Conservation (phyloP, 805 yeast genomes). For the Naumovozyma dairenensis region DNA sequence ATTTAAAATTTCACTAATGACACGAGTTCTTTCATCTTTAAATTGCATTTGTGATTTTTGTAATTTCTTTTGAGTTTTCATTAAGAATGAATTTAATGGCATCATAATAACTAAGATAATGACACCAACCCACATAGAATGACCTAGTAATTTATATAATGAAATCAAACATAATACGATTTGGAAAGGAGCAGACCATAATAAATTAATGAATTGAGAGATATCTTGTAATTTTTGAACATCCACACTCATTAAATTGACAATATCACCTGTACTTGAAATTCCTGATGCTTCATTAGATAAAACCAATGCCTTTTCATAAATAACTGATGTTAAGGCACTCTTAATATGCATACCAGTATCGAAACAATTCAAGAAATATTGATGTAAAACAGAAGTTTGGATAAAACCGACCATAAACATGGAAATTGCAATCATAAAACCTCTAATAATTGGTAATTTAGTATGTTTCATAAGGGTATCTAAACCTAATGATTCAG, state of each 20-base stretch:
- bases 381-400: slow-evolving; percentile 68
- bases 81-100: slow-evolving; percentile 66
- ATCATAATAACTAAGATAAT: slow-evolving; percentile 64
- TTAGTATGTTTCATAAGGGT: slow-evolving; percentile 13
- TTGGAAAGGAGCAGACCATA: slow-evolving; percentile 94
- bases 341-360: slow-evolving; percentile 70
- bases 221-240: slow-evolving; percentile 80
- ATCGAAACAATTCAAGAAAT: slow-evolving; percentile 64
- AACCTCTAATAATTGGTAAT: slow-evolving; percentile 61
- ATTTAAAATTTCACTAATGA: slow-evolving; percentile 78
- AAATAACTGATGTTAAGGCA: slow-evolving; percentile 55
- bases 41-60: slow-evolving; percentile 82
- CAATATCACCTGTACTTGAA: slow-evolving; percentile 85
- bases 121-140: slow-evolving; percentile 96
- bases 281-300: slow-evolving; percentile 63
- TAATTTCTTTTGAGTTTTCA: slow-evolving; percentile 55
- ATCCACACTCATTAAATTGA: slow-evolving; percentile 90
- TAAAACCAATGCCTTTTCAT: slow-evolving; percentile 55
- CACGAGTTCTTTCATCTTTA: slow-evolving; percentile 86
- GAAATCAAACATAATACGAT: slow-evolving; percentile 65
- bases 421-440: slow-evolving; percentile 68
- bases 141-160: slow-evolving; percentile 63
- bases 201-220: slow-evolving; percentile 63
- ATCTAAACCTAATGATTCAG: neutral
- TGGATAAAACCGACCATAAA: slow-evolving; percentile 67